Evolutionary conservation across 1,284 basidiomycete genomes (phyloP).

Genomic region (Austropuccinia psidii): DNA sequence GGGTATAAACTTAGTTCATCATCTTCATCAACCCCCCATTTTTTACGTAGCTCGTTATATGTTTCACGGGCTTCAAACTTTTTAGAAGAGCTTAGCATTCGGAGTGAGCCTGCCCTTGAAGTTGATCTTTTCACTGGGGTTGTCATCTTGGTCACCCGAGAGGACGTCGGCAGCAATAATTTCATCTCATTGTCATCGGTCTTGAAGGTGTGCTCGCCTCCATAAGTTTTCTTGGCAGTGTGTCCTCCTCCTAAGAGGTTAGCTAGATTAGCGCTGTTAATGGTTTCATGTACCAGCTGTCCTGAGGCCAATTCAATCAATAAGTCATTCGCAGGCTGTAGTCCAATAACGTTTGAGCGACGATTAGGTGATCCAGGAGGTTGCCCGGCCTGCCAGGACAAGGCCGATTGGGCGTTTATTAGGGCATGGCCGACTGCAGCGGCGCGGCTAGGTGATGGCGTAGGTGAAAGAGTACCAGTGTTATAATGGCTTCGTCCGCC

Average conservation of each 20-base stretch:
- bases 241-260: not conserved
- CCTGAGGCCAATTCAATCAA: not conserved
- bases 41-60: conserved; percentile 25
- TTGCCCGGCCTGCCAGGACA: not conserved
- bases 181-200: conserved; percentile 25
- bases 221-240: conserved; percentile 17
- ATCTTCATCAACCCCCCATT: conserved; percentile 32
- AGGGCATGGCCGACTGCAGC: not conserved
- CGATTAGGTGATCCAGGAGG: not conserved
- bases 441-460: not conserved
- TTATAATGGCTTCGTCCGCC: not conserved
- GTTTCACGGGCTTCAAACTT: conserved; percentile 26
- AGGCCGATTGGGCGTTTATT: not conserved
- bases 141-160: not conserved
- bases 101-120: not conserved
- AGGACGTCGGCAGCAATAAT: conserved; percentile 11
- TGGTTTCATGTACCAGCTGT: not conserved
- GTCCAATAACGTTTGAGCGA: not conserved
- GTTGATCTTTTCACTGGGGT: not conserved
- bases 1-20: conserved; percentile 3
- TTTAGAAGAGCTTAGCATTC: not conserved
- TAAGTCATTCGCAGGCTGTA: not conserved
- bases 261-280: conserved; percentile 12
- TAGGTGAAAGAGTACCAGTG: conserved; percentile 1
- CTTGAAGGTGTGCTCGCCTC: conserved; percentile 8